Base-by-base conservation (phyloP, 1,139 yeast genomes). In the Tardiomyces blankii region DNA sequence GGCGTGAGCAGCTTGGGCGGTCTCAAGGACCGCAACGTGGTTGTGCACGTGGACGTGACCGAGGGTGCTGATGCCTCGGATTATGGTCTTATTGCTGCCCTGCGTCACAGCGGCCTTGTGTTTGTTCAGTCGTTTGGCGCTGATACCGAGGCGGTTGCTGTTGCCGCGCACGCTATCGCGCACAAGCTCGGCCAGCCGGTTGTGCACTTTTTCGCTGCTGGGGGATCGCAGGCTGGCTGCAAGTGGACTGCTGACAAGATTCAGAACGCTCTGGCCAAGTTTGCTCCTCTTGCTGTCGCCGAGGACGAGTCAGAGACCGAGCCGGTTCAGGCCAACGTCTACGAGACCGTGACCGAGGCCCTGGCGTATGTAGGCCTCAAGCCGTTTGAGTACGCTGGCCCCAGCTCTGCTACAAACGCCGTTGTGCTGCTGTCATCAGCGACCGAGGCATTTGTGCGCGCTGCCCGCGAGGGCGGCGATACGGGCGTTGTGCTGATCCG, bases 81-180 rank as follows among this genome's bases (percentile, higher is more conserved):
- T 61, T 85, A 70, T 60, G 75, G 83, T 9, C 68, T 76, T 30
- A 75, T 85, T 32, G 70, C 89, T 14, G 75, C 86, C 11, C 69
- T 85, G 54, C 78, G 89, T 59, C 93, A 86, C 62, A 70, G 82
- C 44, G 77, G 78, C 18, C 74, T 72, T 53, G 75, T 80, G 11
- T 70, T 83, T 27, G 64, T 87, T 49, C 73, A 87, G 46, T 83
- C 95, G 11, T 80, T 77, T 54, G 67, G 71, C 40, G 62, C 74
- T 5, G 64, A 67, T 30, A 30, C 35, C n/a, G 85, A 82, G 53
- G 70, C 82, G 9, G 65, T 69, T 44, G 68, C 84, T 13, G 63
- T 73, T 38, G 74, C 80, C 25, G 75, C 91, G 1, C 75, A 79
- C 55, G 67, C 78, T 42, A 64, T 80, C 44, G 75, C 91, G 6